Evolutionary conservation across 768 basidiomycete species (phyloP).

Genomic region (Leucogyrophana mollusca): DNA sequence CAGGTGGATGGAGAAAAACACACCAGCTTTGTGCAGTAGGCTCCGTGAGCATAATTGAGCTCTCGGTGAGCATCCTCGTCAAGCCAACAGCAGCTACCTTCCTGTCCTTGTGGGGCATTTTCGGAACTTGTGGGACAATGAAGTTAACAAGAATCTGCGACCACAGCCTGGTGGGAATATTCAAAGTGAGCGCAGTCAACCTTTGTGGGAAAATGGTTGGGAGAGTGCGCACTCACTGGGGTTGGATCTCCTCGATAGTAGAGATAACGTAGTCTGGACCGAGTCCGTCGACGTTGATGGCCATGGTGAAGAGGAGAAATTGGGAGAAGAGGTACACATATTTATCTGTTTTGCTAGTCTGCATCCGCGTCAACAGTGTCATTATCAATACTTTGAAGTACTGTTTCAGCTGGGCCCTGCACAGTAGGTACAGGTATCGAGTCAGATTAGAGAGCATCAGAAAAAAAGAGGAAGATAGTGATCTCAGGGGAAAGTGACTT

Average conservation of each 20-base stretch:
- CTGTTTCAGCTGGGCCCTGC: slow-evolving; percentile 61
- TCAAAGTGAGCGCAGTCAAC: neutral
- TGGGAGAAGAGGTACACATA: slow-evolving; percentile 80
- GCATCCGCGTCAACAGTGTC: slow-evolving; percentile 82
- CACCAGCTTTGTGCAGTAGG: slow-evolving; percentile 69
- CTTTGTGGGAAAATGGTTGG: neutral
- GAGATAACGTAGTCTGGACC: slow-evolving; percentile 77
- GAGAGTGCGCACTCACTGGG: slow-evolving; percentile 52
- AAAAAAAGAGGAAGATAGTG: neutral
- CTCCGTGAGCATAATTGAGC: slow-evolving; percentile 63
- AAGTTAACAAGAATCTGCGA: slow-evolving; percentile 75
- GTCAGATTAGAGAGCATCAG: neutral
- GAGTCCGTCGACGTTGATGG: slow-evolving; percentile 70
- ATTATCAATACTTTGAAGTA: slow-evolving; percentile 76
- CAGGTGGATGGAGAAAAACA: slow-evolving; percentile 10
- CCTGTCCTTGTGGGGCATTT: slow-evolving; percentile 78
- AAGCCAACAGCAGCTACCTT: slow-evolving; percentile 84
- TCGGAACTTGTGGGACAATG: slow-evolving; percentile 76
- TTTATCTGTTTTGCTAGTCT: slow-evolving; percentile 85
- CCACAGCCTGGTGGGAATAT: slow-evolving; percentile 57
- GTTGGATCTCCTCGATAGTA: slow-evolving; percentile 82
- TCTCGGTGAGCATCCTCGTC: slow-evolving; percentile 75
- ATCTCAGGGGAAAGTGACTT: slow-evolving; percentile 34
- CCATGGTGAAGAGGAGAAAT: slow-evolving; percentile 76
- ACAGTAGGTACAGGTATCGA: neutral